Evolutionary conservation across 2,329 filamentous ascomycete genomes (phyloP), one percentile per base, ranked within the genome.

Genomic region (Calonectria fujianensis): DNA sequence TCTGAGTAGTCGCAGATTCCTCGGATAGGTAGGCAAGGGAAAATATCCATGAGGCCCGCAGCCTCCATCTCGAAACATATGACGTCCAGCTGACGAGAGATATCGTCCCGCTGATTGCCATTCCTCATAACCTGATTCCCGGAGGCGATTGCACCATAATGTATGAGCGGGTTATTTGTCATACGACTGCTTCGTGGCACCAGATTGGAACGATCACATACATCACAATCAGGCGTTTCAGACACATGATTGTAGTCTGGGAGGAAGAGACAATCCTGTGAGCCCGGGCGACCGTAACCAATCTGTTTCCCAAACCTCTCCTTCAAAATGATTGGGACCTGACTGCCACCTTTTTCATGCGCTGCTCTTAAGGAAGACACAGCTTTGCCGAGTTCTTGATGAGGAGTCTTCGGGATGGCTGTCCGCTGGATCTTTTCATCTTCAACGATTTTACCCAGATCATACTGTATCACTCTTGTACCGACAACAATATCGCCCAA

Each of bases 1-100:
- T 87, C 86, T 3, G 84, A 80, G 63, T 87, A 87, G 63, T 87
- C 84, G 29, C 82, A 87, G 0, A 87, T 85, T 0, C 85, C 85
- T n/a, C 85, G 81, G 20, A 88, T 83, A 0, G 84, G 80, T 0
- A 87, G 69, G 41, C 83, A 87, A 0, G 82, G 81, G 5, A 84
- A 75, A 24, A 45, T 35, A 4, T 76, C 67, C 63, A 74, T 75
- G 1, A 82, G 48, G 0, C 81, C 82, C 0, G 80, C 81, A 2
- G 79, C 78, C 48, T 82, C 80, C 81, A 81, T 83, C 69, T 83
- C 81, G 37, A 82, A 76, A 24, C 80, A 81, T 1, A 79, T 39
- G 0, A 77, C 71, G 0, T 69, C 70, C n/a, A 59, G 37, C n/a
- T 65, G 32, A 4, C 69, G 45, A 7, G 79, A 75, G 32, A 85